phyloP scores from a whole-genome alignment of 805 yeast genomes.

The Nadsonia fulvescens region DNA sequence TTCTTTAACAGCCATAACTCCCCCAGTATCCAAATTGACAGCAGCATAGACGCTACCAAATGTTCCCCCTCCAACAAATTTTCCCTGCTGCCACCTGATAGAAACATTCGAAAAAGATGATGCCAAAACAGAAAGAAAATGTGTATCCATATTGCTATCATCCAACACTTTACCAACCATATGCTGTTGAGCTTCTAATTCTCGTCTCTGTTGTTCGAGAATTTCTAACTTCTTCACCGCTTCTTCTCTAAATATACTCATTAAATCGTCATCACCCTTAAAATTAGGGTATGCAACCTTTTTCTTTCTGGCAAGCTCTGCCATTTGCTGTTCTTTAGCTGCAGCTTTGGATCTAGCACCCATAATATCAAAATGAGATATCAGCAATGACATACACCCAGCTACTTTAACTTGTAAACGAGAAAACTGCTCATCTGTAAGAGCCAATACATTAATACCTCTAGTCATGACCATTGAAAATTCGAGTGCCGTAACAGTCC shows the following conservation, averaged over 20 bases:
- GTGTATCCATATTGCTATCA: conserved; percentile 72
- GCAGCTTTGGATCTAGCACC: conserved; percentile 79
- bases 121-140: conserved; percentile 69
- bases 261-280: conserved; percentile 34
- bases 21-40: conserved; percentile 84
- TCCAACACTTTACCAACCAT: conserved; percentile 80
- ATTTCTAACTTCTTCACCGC: conserved; percentile 45
- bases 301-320: conserved; percentile 20
- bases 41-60: conserved; percentile 92
- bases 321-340: conserved; percentile 29
- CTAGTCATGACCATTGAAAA: conserved; percentile 89
- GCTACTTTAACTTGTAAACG: conserved; percentile 68
- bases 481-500: conserved; percentile 93
- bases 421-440: conserved; percentile 60
- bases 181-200: conserved; percentile 23
- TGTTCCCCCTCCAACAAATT: conserved; percentile 85
- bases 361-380: conserved; percentile 95
- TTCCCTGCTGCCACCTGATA: conserved; percentile 94
- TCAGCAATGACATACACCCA: conserved; percentile 80
- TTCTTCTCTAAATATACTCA: conserved; percentile 44
- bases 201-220: conserved; percentile 37
- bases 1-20: conserved; percentile 92
- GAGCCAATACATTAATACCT: conserved; percentile 71
- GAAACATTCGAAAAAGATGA: conserved; percentile 79
- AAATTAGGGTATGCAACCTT: conserved; percentile 23